Conservation (phyloP, 2,329 filamentous ascomycete species). For the Septoria linicola region DNA sequence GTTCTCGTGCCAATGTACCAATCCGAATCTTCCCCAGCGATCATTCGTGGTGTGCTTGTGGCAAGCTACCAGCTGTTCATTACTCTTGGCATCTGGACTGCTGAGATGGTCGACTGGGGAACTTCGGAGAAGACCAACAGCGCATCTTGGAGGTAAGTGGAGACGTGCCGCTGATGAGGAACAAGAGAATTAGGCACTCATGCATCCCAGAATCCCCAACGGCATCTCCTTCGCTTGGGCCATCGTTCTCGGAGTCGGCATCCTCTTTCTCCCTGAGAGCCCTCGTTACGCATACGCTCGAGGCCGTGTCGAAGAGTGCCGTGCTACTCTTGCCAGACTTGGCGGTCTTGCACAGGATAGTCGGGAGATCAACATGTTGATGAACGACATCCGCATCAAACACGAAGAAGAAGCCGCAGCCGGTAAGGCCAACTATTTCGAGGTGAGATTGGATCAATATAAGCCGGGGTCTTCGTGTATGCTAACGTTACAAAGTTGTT, state of each 20-base stretch:
- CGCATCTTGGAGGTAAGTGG: constrained; percentile 29
- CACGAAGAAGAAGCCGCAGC: constrained; percentile 32
- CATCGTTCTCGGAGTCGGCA: constrained; percentile 36
- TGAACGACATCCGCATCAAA: constrained; percentile 36
- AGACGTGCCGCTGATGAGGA: no score
- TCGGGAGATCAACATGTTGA: constrained; percentile 31
- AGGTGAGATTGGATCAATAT: constrained; percentile 21
- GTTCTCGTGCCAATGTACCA: constrained; percentile 68
- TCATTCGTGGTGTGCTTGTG: constrained; percentile 65
- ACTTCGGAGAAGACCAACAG: constrained; percentile 27
- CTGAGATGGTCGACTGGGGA: constrained; percentile 36
- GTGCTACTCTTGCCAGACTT: constrained; percentile 33
- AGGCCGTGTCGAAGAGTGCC: constrained; percentile 36
- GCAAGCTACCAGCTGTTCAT: constrained; percentile 49
- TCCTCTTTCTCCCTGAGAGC: constrained; percentile 37
- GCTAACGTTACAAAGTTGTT: constrained; percentile 28
- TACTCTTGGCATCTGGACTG: constrained; percentile 44
- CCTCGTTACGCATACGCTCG: constrained; percentile 36
- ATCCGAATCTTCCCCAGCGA: constrained; percentile 61
- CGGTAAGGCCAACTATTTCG: constrained; percentile 23
- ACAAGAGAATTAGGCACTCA: no score
- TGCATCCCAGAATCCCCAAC: constrained; percentile 28
- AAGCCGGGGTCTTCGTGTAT: constrained; percentile 10
- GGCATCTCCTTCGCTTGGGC: constrained; percentile 37
- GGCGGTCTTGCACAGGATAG: constrained; percentile 31